phyloP scores from a whole-genome alignment of 1,284 basidiomycete species.

The Sphaerobolus stellatus region DNA sequence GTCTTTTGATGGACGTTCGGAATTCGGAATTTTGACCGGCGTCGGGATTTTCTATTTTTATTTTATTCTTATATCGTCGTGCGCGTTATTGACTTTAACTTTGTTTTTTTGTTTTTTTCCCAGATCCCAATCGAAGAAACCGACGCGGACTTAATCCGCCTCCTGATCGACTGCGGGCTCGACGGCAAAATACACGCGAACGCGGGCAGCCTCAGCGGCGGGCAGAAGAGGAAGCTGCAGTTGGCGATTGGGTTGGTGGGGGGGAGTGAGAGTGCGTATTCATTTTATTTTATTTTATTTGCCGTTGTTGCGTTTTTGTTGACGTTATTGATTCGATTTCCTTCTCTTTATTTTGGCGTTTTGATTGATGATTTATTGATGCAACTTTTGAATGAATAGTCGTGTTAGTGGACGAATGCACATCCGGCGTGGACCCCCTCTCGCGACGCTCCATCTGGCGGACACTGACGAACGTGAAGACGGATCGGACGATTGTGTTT shows the following conservation, averaged over 20 bases:
- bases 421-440: conserved; percentile 78
- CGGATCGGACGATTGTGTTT: conserved; percentile 63
- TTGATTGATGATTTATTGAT: no score
- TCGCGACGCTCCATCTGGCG: conserved; percentile 78
- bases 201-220: conserved; percentile 67
- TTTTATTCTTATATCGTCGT: no score
- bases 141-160: conserved; percentile 57
- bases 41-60: no score
- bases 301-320: no score
- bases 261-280: conserved; percentile 60
- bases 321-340: no score
- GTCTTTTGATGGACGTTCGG: no score
- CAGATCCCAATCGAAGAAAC: conserved; percentile 16
- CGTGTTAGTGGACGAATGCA: conserved; percentile 72
- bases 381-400: no score
- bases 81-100: no score
- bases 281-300: conserved; percentile 15
- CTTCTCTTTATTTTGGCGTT: no score
- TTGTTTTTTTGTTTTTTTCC: no score
- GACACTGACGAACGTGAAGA: conserved; percentile 63
- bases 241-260: conserved; percentile 76
- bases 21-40: no score
- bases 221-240: conserved; percentile 81
- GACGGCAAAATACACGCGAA: conserved; percentile 64
- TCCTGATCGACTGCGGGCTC: conserved; percentile 71